phyloP scores from a whole-genome alignment of 768 basidiomycete species.

The Psilocybe subaeruginosa region DNA sequence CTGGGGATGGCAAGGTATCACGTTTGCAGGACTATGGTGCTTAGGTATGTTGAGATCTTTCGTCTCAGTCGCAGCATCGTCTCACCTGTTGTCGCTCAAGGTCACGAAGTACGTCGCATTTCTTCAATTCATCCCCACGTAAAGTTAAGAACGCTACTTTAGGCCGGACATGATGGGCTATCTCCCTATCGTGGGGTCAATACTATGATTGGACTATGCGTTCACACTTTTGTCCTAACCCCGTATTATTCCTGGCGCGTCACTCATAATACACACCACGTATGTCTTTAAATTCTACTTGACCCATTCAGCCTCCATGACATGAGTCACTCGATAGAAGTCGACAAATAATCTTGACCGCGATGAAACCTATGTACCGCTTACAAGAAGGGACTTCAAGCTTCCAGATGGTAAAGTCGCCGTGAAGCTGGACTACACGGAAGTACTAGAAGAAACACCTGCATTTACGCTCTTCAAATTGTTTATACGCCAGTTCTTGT shows the following conservation, averaged over 20 bases:
- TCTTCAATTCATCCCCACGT: not conserved
- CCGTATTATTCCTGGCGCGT: slow-evolving; percentile 70
- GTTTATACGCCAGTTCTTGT: slow-evolving; percentile 53
- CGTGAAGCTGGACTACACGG: slow-evolving; percentile 43
- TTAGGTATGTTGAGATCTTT: slow-evolving; percentile 34
- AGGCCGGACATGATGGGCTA: slow-evolving; percentile 56
- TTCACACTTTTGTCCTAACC: slow-evolving; percentile 53
- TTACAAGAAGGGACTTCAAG: slow-evolving; percentile 41
- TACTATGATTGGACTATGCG: slow-evolving; percentile 37
- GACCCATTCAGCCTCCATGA: not conserved
- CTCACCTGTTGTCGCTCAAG: slow-evolving; percentile 23
- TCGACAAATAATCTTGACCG: slow-evolving; percentile 59
- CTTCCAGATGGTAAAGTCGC: slow-evolving; percentile 46
- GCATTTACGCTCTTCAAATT: slow-evolving; percentile 52
- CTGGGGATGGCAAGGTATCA: slow-evolving; percentile 54
- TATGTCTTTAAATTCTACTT: slow-evolving; percentile 34
- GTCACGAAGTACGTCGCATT: slow-evolving; percentile 41
- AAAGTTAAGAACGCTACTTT: not conserved
- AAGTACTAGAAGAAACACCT: slow-evolving; percentile 54
- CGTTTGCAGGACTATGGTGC: slow-evolving; percentile 47
- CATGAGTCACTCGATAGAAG: slow-evolving; percentile 32
- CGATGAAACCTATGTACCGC: slow-evolving; percentile 74
- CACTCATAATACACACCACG: slow-evolving; percentile 67
- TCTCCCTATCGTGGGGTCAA: slow-evolving; percentile 43
- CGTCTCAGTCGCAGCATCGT: not conserved